A percentile compares a stretch with the other conserved stretches of the same genome.
Conservation (phyloP, 2,329 filamentous ascomycete genomes). For the Fusarium incarnatum region DNA sequence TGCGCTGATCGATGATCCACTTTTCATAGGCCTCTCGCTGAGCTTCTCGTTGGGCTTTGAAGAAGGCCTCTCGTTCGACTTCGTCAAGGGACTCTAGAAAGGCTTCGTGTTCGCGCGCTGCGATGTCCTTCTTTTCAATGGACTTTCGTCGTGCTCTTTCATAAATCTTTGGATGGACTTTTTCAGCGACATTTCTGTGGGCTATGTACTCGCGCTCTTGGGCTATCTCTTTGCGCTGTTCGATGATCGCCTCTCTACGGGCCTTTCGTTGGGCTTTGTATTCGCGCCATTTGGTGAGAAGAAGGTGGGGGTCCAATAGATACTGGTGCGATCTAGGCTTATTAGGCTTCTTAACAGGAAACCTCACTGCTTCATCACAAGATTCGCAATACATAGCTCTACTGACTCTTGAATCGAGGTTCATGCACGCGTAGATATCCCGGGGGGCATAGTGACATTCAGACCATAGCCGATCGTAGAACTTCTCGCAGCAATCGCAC, state of each 20-base stretch:
- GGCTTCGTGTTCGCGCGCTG: not conserved
- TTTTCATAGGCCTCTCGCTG: not conserved
- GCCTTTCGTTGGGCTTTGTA: not conserved
- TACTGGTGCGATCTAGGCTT: too few species aligned
- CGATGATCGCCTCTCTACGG: not conserved
- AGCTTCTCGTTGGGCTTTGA: not conserved
- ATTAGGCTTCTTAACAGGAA: not conserved
- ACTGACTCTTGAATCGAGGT: not conserved
- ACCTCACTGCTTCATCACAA: not conserved
- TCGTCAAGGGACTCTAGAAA: not conserved
- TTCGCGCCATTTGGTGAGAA: not conserved
- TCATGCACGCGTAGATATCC: not conserved
- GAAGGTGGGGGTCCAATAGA: not conserved
- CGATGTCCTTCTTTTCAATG: not conserved
- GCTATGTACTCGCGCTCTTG: too few species aligned
- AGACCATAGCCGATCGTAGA: not conserved
- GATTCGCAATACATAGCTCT: not conserved
- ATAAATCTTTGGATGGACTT: not conserved
- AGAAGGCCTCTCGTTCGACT: not conserved
- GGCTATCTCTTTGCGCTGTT: not conserved
- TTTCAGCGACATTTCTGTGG: not conserved
- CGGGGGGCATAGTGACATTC: not conserved
- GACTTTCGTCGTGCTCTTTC: too few species aligned
- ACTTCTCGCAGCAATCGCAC: not conserved
- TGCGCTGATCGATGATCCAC: not conserved